These are phyloP conservation scores for Neckera pumila DNA, from an alignment of 225 moss, liverwort and hornwort species.

Conservation along the genomic window DNA sequence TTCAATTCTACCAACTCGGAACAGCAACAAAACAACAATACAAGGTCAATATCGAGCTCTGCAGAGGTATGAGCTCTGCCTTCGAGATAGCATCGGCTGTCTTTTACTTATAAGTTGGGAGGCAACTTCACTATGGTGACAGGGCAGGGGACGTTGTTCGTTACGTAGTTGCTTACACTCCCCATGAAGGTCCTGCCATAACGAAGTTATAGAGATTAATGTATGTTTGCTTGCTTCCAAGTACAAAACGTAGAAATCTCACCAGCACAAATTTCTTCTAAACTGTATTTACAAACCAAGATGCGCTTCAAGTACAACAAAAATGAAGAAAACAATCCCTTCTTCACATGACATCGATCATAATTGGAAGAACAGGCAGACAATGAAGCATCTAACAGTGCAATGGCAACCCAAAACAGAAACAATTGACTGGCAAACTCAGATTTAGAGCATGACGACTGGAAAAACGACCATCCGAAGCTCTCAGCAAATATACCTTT, in stretches of 20 bases:
- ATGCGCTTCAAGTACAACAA: neutral
- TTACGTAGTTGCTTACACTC: slow-evolving; percentile 70
- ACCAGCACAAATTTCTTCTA: neutral
- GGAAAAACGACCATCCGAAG: neutral
- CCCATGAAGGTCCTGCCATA: slow-evolving; percentile 57
- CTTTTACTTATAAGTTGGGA: neutral
- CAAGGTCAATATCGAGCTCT: neutral
- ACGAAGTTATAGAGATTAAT: neutral
- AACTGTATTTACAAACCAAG: neutral
- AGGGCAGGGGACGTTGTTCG: slow-evolving; percentile 72
- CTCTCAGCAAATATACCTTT: slow-evolving; percentile 20
- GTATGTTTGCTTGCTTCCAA: neutral
- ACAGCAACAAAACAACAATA: neutral
- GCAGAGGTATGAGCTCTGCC: neutral
- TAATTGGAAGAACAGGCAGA: neutral
- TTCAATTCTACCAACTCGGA: neutral
- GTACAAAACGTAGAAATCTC: neutral
- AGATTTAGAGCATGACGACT: neutral
- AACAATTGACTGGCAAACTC: neutral
- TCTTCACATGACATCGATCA: neutral
- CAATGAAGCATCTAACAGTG: neutral
- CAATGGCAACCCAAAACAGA: neutral
- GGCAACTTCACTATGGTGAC: slow-evolving; percentile 77
- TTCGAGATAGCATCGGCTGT: neutral
- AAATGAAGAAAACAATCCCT: neutral